Conservation (phyloP, 192 early-diverging fungal species). For the Rhizoclosmatium sp. region DNA sequence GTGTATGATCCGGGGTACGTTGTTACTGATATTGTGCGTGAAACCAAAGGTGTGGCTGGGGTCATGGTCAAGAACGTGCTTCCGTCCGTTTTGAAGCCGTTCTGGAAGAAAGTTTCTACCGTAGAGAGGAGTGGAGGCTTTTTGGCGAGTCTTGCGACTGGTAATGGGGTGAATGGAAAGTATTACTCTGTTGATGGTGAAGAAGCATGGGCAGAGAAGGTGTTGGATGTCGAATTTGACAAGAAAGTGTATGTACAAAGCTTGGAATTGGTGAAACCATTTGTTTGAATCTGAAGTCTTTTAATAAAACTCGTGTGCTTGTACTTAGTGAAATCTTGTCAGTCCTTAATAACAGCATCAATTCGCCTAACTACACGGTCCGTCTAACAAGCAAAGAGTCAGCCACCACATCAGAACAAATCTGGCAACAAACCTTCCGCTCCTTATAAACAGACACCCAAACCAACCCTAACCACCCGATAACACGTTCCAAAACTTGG, state of each 20-base stretch:
- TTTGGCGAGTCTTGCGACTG: not conserved
- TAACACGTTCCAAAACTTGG: not conserved
- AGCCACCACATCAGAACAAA: not conserved
- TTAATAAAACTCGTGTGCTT: not conserved
- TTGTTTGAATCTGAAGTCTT: too few species aligned
- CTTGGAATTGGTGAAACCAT: not conserved
- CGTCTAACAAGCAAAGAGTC: too few species aligned
- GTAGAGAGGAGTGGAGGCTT: conserved; percentile 3
- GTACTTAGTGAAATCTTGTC: not conserved
- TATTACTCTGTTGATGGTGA: not conserved
- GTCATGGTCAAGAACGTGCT: not conserved
- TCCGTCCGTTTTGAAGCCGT: not conserved
- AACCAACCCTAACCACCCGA: not conserved
- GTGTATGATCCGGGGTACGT: not conserved
- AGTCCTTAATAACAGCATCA: not conserved
- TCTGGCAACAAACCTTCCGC: not conserved
- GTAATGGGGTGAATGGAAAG: not conserved
- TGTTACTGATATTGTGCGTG: not conserved
- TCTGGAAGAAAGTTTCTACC: not conserved
- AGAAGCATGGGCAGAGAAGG: not conserved
- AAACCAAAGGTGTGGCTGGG: not conserved
- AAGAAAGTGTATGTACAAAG: not conserved
- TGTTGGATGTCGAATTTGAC: not conserved
- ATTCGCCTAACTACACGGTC: not conserved
- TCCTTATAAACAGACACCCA: conserved; percentile 1